Conservation (phyloP, 2,329 filamentous ascomycete genomes). For the Leptographium lundbergii region DNA sequence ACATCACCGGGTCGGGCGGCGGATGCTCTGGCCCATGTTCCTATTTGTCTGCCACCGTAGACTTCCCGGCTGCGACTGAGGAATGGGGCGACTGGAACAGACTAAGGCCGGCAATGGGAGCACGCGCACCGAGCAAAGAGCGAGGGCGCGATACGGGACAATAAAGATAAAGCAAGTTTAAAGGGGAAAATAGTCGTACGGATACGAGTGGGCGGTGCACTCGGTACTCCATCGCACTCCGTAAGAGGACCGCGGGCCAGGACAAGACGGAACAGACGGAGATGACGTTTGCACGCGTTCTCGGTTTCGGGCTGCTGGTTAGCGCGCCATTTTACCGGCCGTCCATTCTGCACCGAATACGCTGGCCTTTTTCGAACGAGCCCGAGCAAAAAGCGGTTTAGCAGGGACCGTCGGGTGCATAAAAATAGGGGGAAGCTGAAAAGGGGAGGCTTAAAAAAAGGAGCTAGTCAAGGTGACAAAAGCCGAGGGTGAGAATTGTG, state of each 20-base stretch:
- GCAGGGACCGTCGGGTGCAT: background rate
- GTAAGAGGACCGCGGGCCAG: background rate
- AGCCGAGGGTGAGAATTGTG: background rate
- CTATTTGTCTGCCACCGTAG: background rate
- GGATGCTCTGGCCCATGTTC: background rate
- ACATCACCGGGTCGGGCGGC: background rate
- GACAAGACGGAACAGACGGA: background rate
- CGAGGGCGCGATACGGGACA: background rate
- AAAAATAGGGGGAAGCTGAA: background rate
- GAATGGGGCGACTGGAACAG: background rate
- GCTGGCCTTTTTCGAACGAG: background rate
- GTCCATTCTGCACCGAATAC: too few species aligned
- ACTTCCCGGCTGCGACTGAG: background rate
- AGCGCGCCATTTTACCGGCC: background rate
- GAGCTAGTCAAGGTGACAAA: background rate
- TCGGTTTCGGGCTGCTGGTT: background rate
- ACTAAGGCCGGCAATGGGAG: background rate
- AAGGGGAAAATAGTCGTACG: background rate
- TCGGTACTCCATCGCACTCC: too few species aligned
- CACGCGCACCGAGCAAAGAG: background rate
- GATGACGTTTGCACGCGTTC: background rate
- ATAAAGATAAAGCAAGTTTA: background rate
- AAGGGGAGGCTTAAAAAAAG: background rate
- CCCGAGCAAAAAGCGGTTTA: background rate
- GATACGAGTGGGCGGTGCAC: too few species aligned